Conservation (phyloP, 2,329 filamentous ascomycete species). For the Cercospora sp. region DNA sequence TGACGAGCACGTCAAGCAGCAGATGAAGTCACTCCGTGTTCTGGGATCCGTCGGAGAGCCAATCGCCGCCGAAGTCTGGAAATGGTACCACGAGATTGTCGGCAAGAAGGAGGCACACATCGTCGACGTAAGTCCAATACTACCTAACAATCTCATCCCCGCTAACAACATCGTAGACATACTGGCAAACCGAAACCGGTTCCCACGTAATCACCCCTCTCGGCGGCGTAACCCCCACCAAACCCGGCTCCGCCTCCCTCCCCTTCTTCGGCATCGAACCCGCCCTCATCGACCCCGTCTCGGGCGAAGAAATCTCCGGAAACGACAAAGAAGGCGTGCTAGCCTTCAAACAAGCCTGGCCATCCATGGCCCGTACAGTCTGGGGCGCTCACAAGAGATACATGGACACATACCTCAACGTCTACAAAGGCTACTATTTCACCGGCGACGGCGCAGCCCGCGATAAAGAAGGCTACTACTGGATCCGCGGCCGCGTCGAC, state of each 20-base stretch:
- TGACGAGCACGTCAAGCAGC: slow-evolving; percentile 83
- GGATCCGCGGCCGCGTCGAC: slow-evolving; percentile 97
- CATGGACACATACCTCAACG: slow-evolving; percentile 97
- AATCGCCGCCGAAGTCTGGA: slow-evolving; percentile 97
- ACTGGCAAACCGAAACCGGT: slow-evolving; percentile 99
- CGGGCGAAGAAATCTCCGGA: slow-evolving; percentile 86
- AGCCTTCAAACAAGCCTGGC: slow-evolving; percentile 97
- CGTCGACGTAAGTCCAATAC: slow-evolving; percentile 72
- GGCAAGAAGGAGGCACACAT: slow-evolving; percentile 92
- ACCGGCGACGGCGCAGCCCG: slow-evolving; percentile 92
- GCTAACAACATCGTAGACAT: slow-evolving; percentile 64
- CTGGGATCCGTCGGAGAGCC: slow-evolving; percentile 95
- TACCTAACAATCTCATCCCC: too few species aligned
- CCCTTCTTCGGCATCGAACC: slow-evolving; percentile 99
- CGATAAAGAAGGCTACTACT: slow-evolving; percentile 98
- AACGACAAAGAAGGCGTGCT: slow-evolving; percentile 98
- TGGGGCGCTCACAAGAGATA: slow-evolving; percentile 98
- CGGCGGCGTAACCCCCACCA: slow-evolving; percentile 90
- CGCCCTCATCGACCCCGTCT: slow-evolving; percentile 94
- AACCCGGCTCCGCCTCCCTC: slow-evolving; percentile 91
- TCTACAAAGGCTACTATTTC: slow-evolving; percentile 98
- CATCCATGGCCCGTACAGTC: slow-evolving; percentile 96
- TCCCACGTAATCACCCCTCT: slow-evolving; percentile 94
- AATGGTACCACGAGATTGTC: slow-evolving; percentile 97
- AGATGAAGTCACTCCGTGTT: slow-evolving; percentile 87